phyloP scores from a whole-genome alignment of 371 early-diverging fungal species.

The Mycotypha africana region DNA sequence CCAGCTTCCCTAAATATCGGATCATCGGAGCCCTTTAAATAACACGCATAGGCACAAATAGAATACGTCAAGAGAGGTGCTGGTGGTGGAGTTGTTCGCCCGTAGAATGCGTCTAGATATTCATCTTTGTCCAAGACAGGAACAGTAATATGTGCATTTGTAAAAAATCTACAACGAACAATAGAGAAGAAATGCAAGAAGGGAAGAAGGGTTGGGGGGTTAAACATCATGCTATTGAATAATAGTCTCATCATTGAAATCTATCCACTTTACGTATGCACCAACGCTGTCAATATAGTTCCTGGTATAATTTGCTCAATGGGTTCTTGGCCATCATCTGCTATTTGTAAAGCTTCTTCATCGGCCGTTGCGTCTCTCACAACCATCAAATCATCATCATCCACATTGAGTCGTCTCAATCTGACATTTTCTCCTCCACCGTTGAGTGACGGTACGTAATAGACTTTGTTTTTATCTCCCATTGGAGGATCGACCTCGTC shows the following conservation, averaged over 20 bases:
- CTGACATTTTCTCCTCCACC: conserved; percentile 1
- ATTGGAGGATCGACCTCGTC: not conserved
- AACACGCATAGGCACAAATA: conserved; percentile 33
- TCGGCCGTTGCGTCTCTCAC: conserved; percentile 28
- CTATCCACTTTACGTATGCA: conserved; percentile 8
- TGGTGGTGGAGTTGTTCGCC: conserved; percentile 21
- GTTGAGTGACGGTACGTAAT: conserved; percentile 1
- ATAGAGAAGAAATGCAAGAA: too few species aligned
- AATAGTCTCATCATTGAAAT: too few species aligned
- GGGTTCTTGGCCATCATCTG: conserved; percentile 14
- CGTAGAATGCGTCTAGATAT: conserved; percentile 31
- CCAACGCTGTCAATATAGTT: conserved; percentile 17
- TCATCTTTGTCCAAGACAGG: conserved; percentile 33
- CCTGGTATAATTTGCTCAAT: conserved; percentile 21
- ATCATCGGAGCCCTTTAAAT: conserved; percentile 17
- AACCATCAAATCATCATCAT: conserved; percentile 35
- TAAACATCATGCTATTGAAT: too few species aligned
- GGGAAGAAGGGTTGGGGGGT: too few species aligned
- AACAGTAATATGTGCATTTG: conserved; percentile 19
- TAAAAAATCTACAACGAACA: conserved; percentile 10
- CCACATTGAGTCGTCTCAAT: conserved; percentile 16
- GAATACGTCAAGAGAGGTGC: conserved; percentile 32
- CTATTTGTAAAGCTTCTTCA: conserved; percentile 17
- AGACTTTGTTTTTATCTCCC: conserved; percentile 3
- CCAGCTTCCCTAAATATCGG: conserved; percentile 19